These are phyloP conservation scores for Borealophlyctis nickersoniae DNA, from an alignment of 192 early-diverging fungal species.

Conservation along the genomic window DNA sequence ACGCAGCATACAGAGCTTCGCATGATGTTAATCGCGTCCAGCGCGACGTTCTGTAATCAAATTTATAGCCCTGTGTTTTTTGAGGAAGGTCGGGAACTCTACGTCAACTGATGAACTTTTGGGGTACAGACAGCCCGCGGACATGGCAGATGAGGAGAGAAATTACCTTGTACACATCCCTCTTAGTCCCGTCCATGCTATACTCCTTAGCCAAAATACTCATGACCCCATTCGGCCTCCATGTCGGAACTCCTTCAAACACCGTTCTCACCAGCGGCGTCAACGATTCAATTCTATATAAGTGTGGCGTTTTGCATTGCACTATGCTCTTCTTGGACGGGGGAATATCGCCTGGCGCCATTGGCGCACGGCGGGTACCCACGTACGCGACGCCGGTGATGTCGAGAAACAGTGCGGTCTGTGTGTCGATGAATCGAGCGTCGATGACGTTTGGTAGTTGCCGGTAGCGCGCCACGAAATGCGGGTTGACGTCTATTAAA, in stretches of 20 bases:
- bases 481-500: slow-evolving; percentile 36
- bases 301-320: slow-evolving; percentile 29
- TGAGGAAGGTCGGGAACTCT: no score
- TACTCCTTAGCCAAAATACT: slow-evolving; percentile 27
- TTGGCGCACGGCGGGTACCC: neutral
- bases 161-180: neutral
- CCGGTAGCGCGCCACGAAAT: slow-evolving; percentile 8
- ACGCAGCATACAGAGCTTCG: no score
- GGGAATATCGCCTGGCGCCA: neutral
- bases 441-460: slow-evolving; percentile 33
- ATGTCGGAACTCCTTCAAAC: slow-evolving; percentile 30
- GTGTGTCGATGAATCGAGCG: slow-evolving; percentile 37
- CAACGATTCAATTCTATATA: slow-evolving; percentile 9
- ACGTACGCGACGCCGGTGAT: slow-evolving; percentile 33
- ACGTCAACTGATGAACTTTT: no score
- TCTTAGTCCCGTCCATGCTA: neutral
- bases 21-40: no score
- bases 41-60: no score
- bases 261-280: slow-evolving; percentile 18
- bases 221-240: slow-evolving; percentile 19
- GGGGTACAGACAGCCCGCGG: no score
- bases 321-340: no score
- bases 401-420: slow-evolving; percentile 30
- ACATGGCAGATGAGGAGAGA: no score
- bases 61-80: no score